Conservation (phyloP, 495 filamentous ascomycete species). For the Xanthoparmelia taractica region DNA sequence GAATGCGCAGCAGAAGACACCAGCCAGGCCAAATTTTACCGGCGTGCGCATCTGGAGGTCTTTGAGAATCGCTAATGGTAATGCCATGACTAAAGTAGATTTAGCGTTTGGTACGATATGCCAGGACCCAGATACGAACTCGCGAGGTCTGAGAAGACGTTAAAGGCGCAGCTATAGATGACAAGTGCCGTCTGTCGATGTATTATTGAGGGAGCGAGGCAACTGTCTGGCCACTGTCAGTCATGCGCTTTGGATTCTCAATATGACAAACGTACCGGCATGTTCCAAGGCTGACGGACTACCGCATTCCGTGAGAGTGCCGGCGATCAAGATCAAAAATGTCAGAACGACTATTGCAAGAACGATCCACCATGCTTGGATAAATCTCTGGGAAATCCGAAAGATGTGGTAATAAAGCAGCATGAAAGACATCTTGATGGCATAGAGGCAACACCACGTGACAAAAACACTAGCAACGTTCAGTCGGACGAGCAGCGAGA, state of each 20-base stretch:
- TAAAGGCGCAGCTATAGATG: background rate
- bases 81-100: background rate
- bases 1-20: conserved; percentile 9
- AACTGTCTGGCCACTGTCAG: background rate
- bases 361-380: conserved; percentile 6
- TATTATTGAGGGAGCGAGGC: background rate
- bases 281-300: background rate
- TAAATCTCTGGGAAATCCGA: background rate
- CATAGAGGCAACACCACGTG: conserved; percentile 13
- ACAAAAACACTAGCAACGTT: background rate
- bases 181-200: background rate
- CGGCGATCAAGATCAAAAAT: background rate
- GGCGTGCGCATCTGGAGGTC: conserved; percentile 6
- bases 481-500: conserved; percentile 3
- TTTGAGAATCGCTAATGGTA: conserved; percentile 8
- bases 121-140: background rate
- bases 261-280: background rate
- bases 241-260: background rate
- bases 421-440: conserved; percentile 1
- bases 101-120: background rate
- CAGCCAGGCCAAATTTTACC: background rate
- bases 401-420: conserved; percentile 6
- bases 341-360: background rate
- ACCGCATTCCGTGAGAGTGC: conserved; percentile 5
- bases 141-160: conserved; percentile 1